Conservation (phyloP, 1,139 yeast species). For the Casaregolazyma lundiana region DNA sequence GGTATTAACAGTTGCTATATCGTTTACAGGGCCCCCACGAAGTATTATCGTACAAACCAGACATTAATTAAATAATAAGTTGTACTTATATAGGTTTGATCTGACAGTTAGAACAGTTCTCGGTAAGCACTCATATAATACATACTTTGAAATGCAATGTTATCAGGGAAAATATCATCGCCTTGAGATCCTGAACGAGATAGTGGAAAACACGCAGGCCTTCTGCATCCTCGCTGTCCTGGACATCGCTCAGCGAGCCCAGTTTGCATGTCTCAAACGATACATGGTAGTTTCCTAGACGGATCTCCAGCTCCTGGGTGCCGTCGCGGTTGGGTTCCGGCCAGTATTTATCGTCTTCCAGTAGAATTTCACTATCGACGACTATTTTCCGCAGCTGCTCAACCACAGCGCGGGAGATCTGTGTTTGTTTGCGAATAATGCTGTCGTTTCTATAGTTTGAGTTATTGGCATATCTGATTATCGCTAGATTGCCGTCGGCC, state of each 20-base stretch:
- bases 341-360: conserved; percentile 42
- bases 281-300: conserved; percentile 37
- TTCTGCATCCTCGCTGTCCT: conserved; percentile 40
- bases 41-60: neutral
- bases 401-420: conserved; percentile 36
- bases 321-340: conserved; percentile 42
- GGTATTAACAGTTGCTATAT: too few relatives aligned
- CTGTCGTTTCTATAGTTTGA: conserved; percentile 44
- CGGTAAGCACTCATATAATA: neutral
- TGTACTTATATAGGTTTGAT: conserved; percentile 18
- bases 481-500: conserved; percentile 35
- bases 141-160: conserved; percentile 42
- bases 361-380: conserved; percentile 38
- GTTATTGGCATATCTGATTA: conserved; percentile 43
- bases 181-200: conserved; percentile 42
- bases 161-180: conserved; percentile 41
- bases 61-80: neutral
- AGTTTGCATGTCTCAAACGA: conserved; percentile 40
- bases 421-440: conserved; percentile 39
- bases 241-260: conserved; percentile 40
- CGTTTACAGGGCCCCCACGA: too few relatives aligned
- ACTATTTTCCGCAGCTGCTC: conserved; percentile 36
- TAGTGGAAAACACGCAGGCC: conserved; percentile 44
- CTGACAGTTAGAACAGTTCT: conserved; percentile 11
- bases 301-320: conserved; percentile 42